phyloP scores from a whole-genome alignment of 2,329 filamentous ascomycete species.

The Aspergillus fischeri region DNA sequence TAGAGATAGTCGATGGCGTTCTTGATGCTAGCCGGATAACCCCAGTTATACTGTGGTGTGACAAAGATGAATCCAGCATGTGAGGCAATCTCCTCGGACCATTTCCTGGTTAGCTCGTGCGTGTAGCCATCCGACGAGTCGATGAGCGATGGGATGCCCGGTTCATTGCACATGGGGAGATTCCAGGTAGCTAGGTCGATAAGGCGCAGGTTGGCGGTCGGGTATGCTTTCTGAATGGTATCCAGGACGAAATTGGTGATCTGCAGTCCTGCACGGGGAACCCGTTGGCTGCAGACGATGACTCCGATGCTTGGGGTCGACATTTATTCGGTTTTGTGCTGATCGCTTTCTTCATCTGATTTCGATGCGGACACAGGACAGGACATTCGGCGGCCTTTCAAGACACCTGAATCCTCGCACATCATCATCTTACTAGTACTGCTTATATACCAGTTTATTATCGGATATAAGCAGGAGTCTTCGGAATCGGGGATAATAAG shows the following conservation, averaged over 20 bases:
- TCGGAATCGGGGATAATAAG: not conserved
- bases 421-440: not conserved
- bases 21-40: conserved; percentile 53
- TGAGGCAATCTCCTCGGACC: conserved; percentile 32
- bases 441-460: not conserved
- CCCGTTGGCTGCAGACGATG: conserved; percentile 30
- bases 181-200: conserved; percentile 13
- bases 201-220: not conserved
- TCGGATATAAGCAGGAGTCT: not conserved
- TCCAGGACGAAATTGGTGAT: conserved; percentile 24
- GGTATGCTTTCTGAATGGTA: conserved; percentile 6
- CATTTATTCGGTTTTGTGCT: not conserved
- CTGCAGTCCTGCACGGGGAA: conserved; percentile 28
- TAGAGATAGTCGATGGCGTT: conserved; percentile 61
- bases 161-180: conserved; percentile 39
- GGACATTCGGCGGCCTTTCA: too few species aligned
- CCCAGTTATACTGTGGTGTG: conserved; percentile 52
- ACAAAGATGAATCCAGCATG: conserved; percentile 42
- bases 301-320: conserved; percentile 10
- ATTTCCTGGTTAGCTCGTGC: conserved; percentile 33
- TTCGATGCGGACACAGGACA: too few species aligned
- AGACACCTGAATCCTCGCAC: not conserved
- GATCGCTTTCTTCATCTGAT: not conserved
- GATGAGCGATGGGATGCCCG: conserved; percentile 35
- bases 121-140: conserved; percentile 29